These are phyloP conservation scores for Triglochin maritima DNA, from an alignment of 106 monocot genomes.

Conservation along the genomic window DNA sequence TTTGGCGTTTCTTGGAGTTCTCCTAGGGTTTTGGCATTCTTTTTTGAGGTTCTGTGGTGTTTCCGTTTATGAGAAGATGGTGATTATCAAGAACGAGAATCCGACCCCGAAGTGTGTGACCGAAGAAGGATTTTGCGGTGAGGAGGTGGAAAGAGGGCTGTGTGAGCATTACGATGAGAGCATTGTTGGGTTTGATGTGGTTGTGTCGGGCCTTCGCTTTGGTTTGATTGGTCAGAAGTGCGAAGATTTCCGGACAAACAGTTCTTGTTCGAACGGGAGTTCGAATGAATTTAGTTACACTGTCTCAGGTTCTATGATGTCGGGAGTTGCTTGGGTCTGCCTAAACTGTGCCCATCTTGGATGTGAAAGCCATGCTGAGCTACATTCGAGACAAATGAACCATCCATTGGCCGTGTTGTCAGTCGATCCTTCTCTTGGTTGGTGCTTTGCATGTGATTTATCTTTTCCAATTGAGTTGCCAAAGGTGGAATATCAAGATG, in stretches of 20 bases:
- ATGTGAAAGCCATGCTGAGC: slow-evolving; percentile 71
- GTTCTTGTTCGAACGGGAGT: no score
- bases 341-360: slow-evolving; percentile 51
- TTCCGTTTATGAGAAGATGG: slow-evolving; percentile 20
- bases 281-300: no score
- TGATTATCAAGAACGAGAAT: slow-evolving; percentile 44
- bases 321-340: slow-evolving; percentile 62
- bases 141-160: slow-evolving; percentile 6
- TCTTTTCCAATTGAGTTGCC: slow-evolving; percentile 49
- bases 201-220: slow-evolving; percentile 32
- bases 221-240: slow-evolving; percentile 28
- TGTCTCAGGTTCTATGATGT: slow-evolving; percentile 2
- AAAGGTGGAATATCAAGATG: neutral
- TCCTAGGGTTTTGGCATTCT: neutral
- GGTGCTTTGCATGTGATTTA: slow-evolving; percentile 56
- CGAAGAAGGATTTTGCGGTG: slow-evolving; percentile 9
- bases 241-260: slow-evolving; percentile 73
- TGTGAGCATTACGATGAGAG: slow-evolving; percentile 48
- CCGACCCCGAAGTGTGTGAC: slow-evolving; percentile 15
- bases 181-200: slow-evolving; percentile 20
- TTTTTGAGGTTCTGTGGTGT: slow-evolving; percentile 5
- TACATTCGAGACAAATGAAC: slow-evolving; percentile 62
- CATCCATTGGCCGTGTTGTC: slow-evolving; percentile 45
- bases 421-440: slow-evolving; percentile 32
- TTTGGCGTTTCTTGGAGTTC: neutral